A percentile compares a stretch with the other conserved stretches of the same genome.
Conservation (phyloP, 108 stramenopile species). For the Nitzschia inconspicua region DNA sequence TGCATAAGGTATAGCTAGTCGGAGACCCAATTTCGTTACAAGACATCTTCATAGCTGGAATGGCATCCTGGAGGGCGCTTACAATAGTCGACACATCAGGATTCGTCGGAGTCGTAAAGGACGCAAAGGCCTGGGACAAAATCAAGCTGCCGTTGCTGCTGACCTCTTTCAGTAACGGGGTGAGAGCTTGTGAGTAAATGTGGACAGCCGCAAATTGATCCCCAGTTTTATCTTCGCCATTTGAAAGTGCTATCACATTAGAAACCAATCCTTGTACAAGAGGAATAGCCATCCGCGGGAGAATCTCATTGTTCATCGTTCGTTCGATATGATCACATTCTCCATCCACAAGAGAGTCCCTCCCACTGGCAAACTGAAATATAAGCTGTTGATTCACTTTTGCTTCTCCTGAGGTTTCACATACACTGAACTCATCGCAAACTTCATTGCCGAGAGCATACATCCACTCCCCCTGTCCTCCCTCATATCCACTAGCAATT, state of each 20-base stretch:
- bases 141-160: constrained; percentile 36
- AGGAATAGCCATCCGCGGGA: constrained; percentile 32
- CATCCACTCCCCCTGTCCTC: constrained; percentile 44
- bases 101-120: constrained; percentile 3
- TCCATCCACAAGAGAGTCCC: constrained; percentile 26
- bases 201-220: constrained; percentile 39
- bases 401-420: constrained; percentile 50
- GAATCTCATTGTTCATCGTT: constrained; percentile 32
- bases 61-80: constrained; percentile 29
- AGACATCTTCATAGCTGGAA: constrained; percentile 26
- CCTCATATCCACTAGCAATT: constrained; percentile 33
- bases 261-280: constrained; percentile 47
- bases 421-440: constrained; percentile 53
- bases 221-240: constrained; percentile 1
- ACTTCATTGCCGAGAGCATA: constrained; percentile 68
- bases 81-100: constrained; percentile 23
- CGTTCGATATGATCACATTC: constrained; percentile 35
- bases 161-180: constrained; percentile 47
- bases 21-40: constrained; percentile 44
- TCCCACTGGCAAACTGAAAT: constrained; percentile 36
- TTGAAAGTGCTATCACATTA: constrained; percentile 1
- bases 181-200: constrained; percentile 46
- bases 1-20: constrained; percentile 3
- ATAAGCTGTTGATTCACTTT: constrained; percentile 46
- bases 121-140: constrained; percentile 12